Evolutionary conservation across 164 flowering plant genomes (phyloP).

Genomic region (Nelumbo lutea): DNA sequence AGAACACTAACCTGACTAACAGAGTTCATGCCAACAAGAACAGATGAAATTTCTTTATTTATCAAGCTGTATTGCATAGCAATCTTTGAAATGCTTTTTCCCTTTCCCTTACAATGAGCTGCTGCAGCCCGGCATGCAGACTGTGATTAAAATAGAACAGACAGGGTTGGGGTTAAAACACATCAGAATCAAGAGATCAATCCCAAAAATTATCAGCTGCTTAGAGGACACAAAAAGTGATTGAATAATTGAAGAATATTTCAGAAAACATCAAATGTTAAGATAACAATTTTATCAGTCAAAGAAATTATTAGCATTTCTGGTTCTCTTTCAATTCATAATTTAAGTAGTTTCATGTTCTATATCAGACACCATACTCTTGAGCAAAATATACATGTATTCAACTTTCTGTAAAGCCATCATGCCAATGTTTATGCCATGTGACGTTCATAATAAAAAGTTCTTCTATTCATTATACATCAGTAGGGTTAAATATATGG

Average conservation of each 20-base stretch:
- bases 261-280: not conserved
- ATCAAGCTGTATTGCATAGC: conserved; percentile 85
- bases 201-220: not conserved
- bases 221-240: not conserved
- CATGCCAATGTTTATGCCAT: not conserved
- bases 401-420: too few relatives aligned
- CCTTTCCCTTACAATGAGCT: conserved; percentile 62
- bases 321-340: not conserved
- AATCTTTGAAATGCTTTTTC: conserved; percentile 80
- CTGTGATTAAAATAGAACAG: conserved; percentile 31
- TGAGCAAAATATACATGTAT: too few relatives aligned
- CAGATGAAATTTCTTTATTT: conserved; percentile 73
- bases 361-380: not conserved
- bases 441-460: not conserved
- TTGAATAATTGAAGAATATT: not conserved
- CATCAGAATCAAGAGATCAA: not conserved
- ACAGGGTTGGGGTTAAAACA: not conserved
- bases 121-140: conserved; percentile 87
- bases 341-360: not conserved
- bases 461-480: not conserved
- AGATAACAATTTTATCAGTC: not conserved
- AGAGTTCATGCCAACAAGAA: conserved; percentile 91
- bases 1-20: conserved; percentile 52
- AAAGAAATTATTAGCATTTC: not conserved
- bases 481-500: not conserved